Percentiles rank a stretch among this genome's conserved stretches.
phyloP scores from a whole-genome alignment of 148 eudicot genomes.

The Rhododendron williamsianum region DNA sequence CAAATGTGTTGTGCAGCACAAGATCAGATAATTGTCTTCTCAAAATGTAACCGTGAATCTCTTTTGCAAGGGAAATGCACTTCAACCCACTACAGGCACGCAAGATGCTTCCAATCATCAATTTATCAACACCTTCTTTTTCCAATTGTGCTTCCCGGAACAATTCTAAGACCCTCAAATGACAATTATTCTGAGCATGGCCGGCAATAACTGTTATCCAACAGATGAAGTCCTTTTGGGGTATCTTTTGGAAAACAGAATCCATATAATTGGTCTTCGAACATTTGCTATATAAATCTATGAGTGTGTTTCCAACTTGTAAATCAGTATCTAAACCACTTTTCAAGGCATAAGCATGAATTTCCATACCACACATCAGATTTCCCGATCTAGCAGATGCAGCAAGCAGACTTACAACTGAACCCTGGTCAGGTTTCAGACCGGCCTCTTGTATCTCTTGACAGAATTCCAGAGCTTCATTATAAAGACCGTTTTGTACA shows the following conservation, averaged over 20 bases:
- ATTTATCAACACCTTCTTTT: slow-evolving; percentile 35
- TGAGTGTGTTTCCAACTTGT: slow-evolving; percentile 65
- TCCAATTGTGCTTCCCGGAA: slow-evolving; percentile 46
- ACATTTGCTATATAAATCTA: slow-evolving; percentile 86
- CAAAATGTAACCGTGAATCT: slow-evolving; percentile 58
- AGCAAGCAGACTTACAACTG: slow-evolving; percentile 56
- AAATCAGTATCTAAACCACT: slow-evolving; percentile 45
- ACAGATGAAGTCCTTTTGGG: slow-evolving; percentile 53
- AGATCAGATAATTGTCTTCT: slow-evolving; percentile 54
- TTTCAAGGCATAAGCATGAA: slow-evolving; percentile 77
- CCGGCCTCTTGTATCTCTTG: slow-evolving; percentile 41
- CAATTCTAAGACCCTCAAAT: slow-evolving; percentile 46
- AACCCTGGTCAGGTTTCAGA: slow-evolving; percentile 51
- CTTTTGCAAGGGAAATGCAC: slow-evolving; percentile 51
- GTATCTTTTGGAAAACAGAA: slow-evolving; percentile 46
- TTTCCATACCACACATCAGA: slow-evolving; percentile 64
- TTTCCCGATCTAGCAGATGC: slow-evolving; percentile 52
- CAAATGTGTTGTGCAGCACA: slow-evolving; percentile 47
- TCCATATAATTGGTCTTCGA: slow-evolving; percentile 39
- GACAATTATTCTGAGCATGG: slow-evolving; percentile 44
- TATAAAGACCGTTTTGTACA: slow-evolving; percentile 53
- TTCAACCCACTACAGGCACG: slow-evolving; percentile 64
- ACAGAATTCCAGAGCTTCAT: slow-evolving; percentile 44
- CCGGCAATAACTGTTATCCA: slow-evolving; percentile 77
- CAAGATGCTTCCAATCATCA: slow-evolving; percentile 74